Base-by-base conservation (phyloP, 208 protist genomes). In the Naegleria lovaniensis region DNA sequence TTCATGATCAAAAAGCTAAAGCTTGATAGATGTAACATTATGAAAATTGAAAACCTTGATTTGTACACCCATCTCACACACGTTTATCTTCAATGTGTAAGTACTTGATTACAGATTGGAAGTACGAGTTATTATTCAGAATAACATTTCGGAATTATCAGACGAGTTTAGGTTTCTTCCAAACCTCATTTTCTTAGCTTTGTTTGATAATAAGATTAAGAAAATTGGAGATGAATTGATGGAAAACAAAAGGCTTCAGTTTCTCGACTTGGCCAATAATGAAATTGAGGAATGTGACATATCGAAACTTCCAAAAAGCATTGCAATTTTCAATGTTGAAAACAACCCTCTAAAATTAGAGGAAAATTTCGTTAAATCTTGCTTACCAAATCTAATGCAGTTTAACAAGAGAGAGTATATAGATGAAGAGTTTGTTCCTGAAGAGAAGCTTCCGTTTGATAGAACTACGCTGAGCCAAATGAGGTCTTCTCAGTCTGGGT, bases 31-130 rank as follows among this genome's bases (percentile, higher is more conserved):
- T 38, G 39, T 88, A 51, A 88, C 38, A 58, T 88, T 22, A 22
- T 7, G 19, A 25, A n/a, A 48, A 88, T 88, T 58, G 85, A 88
- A 39, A 88, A 88, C 58, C 4, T 88, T 0, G 85, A 88, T 29
- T 88, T 29, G n/a, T 88, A 88, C 38, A 36, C 16, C 13, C 33
- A 88, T 58, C 5, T 88, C 9, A 88, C 85, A 38, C 85, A 88
- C 38, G 22, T 88, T 38, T 88, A 88, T 88, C n/a, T 88, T 15
- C 85, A 88, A 58, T 58, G 40, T 58, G 85, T 88, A 88, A 38
- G 85, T 58, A 9, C 38, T 39, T 51, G 39, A 5, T 38, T 83
- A 38, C 11, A 38, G 5, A 38, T 83, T 83, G 19, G 11, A n/a
- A 39, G 33, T 38, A 39, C 11, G 5, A n/a, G n/a, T n/a, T n/a